Percentiles rank a stretch among this genome's conserved stretches.
phyloP scores from a whole-genome alignment of 345 rosid species.

The Clausena lansium region DNA sequence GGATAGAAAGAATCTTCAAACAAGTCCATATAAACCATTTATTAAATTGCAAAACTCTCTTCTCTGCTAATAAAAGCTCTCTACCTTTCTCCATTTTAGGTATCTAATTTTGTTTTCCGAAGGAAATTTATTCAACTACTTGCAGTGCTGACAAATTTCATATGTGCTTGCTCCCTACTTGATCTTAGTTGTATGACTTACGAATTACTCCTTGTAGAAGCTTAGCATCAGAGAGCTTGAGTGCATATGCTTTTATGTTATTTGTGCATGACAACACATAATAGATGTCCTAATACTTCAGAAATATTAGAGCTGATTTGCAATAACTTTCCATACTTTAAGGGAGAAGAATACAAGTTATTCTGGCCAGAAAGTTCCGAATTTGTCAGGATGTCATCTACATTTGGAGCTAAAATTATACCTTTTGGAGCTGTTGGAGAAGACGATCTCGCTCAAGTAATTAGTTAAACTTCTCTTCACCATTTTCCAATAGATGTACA shows the following conservation, averaged over 20 bases:
- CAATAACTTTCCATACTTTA: not conserved
- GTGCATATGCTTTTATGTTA: too few species aligned
- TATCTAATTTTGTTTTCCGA: too few species aligned
- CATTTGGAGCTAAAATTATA: constrained; percentile 73
- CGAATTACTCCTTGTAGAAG: not conserved
- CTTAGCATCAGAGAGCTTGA: not conserved
- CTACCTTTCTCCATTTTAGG: too few species aligned
- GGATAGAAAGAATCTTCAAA: too few species aligned
- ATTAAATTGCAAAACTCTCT: too few species aligned
- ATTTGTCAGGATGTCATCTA: constrained; percentile 79
- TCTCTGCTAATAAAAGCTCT: too few species aligned
- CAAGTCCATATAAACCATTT: too few species aligned
- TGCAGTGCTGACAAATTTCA: not conserved
- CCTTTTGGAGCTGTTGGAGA: constrained; percentile 80
- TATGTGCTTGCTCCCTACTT: not conserved
- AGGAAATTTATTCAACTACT: too few species aligned
- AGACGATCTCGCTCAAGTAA: constrained; percentile 68
- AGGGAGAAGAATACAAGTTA: constrained; percentile 81
- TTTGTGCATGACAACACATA: too few species aligned
- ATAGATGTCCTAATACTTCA: not conserved
- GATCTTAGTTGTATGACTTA: not conserved
- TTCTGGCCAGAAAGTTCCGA: constrained; percentile 77
- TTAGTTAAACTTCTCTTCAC: not conserved
- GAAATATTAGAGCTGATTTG: not conserved
- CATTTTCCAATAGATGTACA: too few species aligned